A percentile compares a stretch with the other conserved stretches of the same genome.
Evolutionary conservation across 2,329 filamentous ascomycete species (phyloP).

Genomic region (Aspergillus alliaceus): DNA sequence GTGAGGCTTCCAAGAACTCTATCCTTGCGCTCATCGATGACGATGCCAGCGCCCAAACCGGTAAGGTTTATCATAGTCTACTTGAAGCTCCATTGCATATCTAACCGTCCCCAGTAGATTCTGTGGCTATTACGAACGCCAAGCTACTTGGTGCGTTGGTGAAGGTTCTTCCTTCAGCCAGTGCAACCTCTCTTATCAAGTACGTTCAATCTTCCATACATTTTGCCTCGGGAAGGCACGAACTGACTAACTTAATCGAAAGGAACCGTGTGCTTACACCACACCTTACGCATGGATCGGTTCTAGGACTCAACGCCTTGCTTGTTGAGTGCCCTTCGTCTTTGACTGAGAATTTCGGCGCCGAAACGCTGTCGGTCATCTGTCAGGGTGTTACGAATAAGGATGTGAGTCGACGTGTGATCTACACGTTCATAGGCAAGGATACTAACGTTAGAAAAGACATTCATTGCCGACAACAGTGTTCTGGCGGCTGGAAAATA

Average conservation of each 20-base stretch:
- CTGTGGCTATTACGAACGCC: conserved; percentile 86
- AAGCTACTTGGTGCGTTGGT: conserved; percentile 86
- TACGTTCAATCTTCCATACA: conserved; percentile 25
- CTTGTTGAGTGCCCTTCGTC: conserved; percentile 75
- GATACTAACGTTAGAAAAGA: conserved; percentile 46
- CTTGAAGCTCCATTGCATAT: not conserved
- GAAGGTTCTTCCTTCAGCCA: conserved; percentile 76
- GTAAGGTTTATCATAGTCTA: conserved; percentile 36
- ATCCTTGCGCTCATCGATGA: conserved; percentile 86
- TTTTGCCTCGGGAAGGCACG: not conserved
- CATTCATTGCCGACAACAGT: conserved; percentile 84
- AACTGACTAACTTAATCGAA: conserved; percentile 42
- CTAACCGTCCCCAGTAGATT: conserved; percentile 40
- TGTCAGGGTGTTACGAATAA: conserved; percentile 76
- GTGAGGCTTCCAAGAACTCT: conserved; percentile 80
- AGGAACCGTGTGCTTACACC: conserved; percentile 77
- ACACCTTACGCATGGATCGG: conserved; percentile 73
- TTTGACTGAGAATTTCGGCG: conserved; percentile 66
- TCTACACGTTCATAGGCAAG: not conserved
- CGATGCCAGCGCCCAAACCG: conserved; percentile 72
- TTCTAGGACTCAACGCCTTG: conserved; percentile 85
- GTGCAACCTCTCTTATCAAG: conserved; percentile 62
- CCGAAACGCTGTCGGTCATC: conserved; percentile 75
- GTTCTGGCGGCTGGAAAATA: conserved; percentile 91
- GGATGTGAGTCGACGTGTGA: conserved; percentile 57